Conservation (phyloP, 768 basidiomycete species). For the Lactifluus hygrophoroides region DNA sequence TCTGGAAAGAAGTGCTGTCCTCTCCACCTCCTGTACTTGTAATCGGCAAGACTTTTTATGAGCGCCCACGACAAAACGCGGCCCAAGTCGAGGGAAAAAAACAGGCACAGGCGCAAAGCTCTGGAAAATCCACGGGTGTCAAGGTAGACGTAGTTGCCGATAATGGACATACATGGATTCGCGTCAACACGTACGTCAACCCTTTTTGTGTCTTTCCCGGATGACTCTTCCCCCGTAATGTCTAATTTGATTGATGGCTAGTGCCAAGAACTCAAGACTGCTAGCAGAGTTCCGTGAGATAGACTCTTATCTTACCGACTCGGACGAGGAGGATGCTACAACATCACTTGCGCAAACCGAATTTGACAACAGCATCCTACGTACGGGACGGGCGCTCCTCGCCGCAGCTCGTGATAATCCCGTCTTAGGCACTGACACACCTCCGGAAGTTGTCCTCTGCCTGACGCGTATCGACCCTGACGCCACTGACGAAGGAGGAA, state of each 20-base stretch:
- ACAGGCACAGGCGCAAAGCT: slow-evolving; percentile 13
- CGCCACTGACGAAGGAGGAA: slow-evolving; percentile 24
- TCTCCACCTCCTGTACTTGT: slow-evolving; percentile 49
- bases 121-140: slow-evolving; percentile 26
- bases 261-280: slow-evolving; percentile 69
- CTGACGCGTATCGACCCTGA: slow-evolving; percentile 60
- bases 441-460: slow-evolving; percentile 49
- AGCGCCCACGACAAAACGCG: slow-evolving; percentile 2
- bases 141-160: slow-evolving; percentile 81
- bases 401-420: slow-evolving; percentile 54
- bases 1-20: slow-evolving; percentile 70
- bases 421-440: slow-evolving; percentile 29
- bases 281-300: slow-evolving; percentile 77
- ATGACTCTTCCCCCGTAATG: no score
- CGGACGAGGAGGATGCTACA: slow-evolving; percentile 33
- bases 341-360: slow-evolving; percentile 39
- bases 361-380: slow-evolving; percentile 66
- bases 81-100: neutral
- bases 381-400: slow-evolving; percentile 60
- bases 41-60: slow-evolving; percentile 48
- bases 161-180: slow-evolving; percentile 68
- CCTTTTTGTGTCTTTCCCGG: slow-evolving; percentile 3
- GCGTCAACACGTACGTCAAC: slow-evolving; percentile 73
- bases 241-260: slow-evolving; percentile 26
- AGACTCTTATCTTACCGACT: slow-evolving; percentile 70